These are phyloP conservation scores for Silene vulgaris DNA, from an alignment of 179 eudicot species.

Conservation along the genomic window DNA sequence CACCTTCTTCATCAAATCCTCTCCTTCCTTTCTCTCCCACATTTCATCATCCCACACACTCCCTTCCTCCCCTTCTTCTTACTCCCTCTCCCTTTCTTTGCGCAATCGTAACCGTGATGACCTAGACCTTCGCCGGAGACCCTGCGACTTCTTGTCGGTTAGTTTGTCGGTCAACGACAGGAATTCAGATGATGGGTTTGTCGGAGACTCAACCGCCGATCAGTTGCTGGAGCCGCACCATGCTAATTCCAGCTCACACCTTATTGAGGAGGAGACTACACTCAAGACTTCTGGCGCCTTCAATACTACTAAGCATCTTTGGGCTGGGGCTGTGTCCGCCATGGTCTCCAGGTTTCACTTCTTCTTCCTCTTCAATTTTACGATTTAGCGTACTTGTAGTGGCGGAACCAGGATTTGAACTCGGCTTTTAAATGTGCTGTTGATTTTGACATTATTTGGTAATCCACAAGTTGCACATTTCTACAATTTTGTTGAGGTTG, in stretches of 20 bases:
- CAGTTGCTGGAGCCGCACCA: conserved; percentile 32
- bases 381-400: background rate
- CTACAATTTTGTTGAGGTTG: no score
- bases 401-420: background rate
- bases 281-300: conserved; percentile 44
- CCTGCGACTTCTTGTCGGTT: conserved; percentile 51
- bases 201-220: conserved; percentile 22
- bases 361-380: background rate
- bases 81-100: conserved; percentile 20
- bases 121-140: conserved; percentile 26
- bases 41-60: conserved; percentile 22
- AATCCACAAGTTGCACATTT: no score
- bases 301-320: conserved; percentile 76
- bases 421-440: background rate
- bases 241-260: conserved; percentile 31
- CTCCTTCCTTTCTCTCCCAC: conserved; percentile 42
- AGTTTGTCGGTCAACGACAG: conserved; percentile 51
- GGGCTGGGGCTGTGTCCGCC: conserved; percentile 97
- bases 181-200: conserved; percentile 26
- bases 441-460: no score
- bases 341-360: conserved; percentile 70
- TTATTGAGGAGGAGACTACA: conserved; percentile 23
- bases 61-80: conserved; percentile 26
- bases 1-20: conserved; percentile 51
- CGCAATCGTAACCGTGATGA: conserved; percentile 19